Evolutionary conservation across 148 eudicot genomes (phyloP).

Genomic region (Polygonum aviculare): DNA sequence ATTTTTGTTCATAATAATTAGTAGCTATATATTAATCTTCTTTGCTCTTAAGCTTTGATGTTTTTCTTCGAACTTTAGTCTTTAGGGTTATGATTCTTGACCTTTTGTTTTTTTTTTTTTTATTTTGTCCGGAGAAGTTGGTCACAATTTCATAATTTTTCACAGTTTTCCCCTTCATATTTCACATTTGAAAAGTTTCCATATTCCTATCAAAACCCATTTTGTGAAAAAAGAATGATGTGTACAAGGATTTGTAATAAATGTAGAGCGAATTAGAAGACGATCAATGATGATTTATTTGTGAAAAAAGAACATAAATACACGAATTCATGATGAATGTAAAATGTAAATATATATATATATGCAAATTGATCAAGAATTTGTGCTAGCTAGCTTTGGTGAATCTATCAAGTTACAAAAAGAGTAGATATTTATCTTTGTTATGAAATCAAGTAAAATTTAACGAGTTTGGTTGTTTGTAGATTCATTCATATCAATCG

Average conservation of each 20-base stretch:
- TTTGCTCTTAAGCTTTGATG: not conserved
- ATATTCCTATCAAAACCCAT: too few species aligned
- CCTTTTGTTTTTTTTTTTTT: not conserved
- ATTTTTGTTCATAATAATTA: too few species aligned
- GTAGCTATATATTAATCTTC: too few species aligned
- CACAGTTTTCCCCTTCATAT: too few species aligned
- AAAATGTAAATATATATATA: too few species aligned
- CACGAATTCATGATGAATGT: too few species aligned
- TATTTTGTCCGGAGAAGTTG: too few species aligned
- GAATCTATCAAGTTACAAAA: not conserved
- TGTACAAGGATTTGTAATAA: too few species aligned
- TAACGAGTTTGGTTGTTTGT: not conserved
- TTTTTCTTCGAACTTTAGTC: not conserved
- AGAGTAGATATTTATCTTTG: not conserved
- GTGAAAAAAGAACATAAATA: not conserved
- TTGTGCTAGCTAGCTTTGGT: not conserved
- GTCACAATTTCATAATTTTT: too few species aligned
- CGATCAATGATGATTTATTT: not conserved
- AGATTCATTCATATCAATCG: conserved; percentile 13
- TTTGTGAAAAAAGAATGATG: too few species aligned
- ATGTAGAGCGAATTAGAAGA: not conserved
- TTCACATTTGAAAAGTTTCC: too few species aligned
- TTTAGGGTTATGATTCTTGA: not conserved
- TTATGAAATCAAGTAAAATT: not conserved
- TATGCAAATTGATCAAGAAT: too few species aligned